Evolutionary conservation across 306 rosid genomes (phyloP), one percentile per base, ranked within the genome.

Genomic region (Cicer yamashitae): DNA sequence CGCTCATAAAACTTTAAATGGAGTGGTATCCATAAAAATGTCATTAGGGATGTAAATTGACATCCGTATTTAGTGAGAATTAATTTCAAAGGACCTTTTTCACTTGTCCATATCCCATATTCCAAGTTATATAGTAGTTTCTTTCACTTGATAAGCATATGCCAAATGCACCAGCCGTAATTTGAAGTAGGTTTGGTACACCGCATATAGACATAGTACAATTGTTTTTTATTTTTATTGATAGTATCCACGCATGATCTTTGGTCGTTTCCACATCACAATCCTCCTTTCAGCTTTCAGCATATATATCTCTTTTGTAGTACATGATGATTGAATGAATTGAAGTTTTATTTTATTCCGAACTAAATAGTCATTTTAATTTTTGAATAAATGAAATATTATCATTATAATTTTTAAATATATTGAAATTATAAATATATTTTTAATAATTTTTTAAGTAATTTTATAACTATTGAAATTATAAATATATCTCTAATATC

Each of bases 161-260:
- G 64, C 64, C 64, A 58, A 22, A 12, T 58, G 64, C 64, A 51
- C 15, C 17, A 39, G 39, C 58, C 67, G 30, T 18, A 77, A 77
- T 14, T 20, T n/a, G 10, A 65, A 51, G 64, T 58, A 58, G 11
- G 9, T 10, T 8, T 76, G 22, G 22, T 67, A 76, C 67, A 69
- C 7, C 37, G 74, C 58, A 67, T 56, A 58, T 64, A 69, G 50
- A 67, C 45, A 58, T 64, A 58, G 50, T 58, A 12, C n/a, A 13
- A 20, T 70, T 60, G 71, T 78, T 44, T 68, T 67, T 70, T 39
- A 63, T 78, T 44, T 68, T 67, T 7, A 2, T 45, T 22, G 3
- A 52, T 70, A 7, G 11, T 15, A 74, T 17, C 45, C 71, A 64
- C 73, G 73, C 79, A 52, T 75, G 65, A 51, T 51, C 63, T 38